phyloP scores from a whole-genome alignment of 371 early-diverging fungal species.

The Caulochytrium protostelioides region DNA sequence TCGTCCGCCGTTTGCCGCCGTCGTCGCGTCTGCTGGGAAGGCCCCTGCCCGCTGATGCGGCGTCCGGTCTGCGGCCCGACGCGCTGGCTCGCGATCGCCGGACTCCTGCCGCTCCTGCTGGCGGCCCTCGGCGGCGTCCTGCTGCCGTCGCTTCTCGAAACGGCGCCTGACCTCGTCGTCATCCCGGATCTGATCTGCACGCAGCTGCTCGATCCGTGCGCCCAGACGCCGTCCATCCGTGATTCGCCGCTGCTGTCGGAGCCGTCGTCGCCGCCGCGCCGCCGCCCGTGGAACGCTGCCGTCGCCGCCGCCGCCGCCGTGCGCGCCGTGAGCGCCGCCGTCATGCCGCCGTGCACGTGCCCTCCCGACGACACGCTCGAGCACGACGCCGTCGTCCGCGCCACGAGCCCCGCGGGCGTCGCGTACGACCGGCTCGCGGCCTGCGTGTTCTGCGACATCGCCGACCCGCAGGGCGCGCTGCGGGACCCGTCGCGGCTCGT shows the following conservation, averaged over 20 bases:
- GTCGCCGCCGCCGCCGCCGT: not conserved
- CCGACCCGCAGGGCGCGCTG: not conserved
- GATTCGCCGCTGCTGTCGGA: not conserved
- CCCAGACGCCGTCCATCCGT: not conserved
- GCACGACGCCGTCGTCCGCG: constrained; percentile 18
- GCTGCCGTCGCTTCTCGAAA: not conserved
- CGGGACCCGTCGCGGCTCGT: constrained; percentile 7
- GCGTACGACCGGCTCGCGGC: not conserved
- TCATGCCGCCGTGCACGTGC: not conserved
- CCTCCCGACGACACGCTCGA: not conserved
- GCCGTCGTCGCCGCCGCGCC: not conserved
- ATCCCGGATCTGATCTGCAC: not conserved
- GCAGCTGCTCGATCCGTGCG: not conserved
- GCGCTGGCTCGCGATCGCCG: too few species aligned
- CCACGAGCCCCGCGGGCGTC: constrained; percentile 13
- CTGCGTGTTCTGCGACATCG: constrained; percentile 11
- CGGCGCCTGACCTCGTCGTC: not conserved
- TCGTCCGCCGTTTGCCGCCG: too few species aligned
- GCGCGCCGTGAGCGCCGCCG: not conserved
- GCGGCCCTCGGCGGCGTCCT: not conserved
- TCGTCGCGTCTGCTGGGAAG: too few species aligned
- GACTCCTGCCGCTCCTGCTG: too few species aligned
- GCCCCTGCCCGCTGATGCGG: too few species aligned
- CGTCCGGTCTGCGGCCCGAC: too few species aligned
- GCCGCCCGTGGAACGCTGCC: not conserved